These are phyloP conservation scores for Penicillium sp. DNA, from an alignment of 2,329 filamentous ascomycete genomes.

Conservation along the genomic window DNA sequence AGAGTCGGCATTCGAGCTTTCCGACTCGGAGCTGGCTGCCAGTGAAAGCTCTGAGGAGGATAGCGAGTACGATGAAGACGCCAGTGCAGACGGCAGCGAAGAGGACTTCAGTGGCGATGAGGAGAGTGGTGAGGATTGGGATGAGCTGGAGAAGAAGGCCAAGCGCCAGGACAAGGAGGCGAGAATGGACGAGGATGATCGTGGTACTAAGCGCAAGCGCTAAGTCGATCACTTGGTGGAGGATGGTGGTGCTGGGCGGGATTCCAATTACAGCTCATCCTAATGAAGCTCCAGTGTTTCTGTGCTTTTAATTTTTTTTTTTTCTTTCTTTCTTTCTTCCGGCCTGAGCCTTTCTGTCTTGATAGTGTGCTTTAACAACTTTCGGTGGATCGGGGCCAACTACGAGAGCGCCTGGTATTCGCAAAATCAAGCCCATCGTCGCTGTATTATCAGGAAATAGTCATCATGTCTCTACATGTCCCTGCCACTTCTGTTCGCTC, in stretches of 20 bases:
- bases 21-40: conserved; percentile 74
- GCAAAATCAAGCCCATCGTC: not conserved
- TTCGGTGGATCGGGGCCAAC: not conserved
- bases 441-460: not conserved
- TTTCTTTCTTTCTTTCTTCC: not conserved
- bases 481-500: not conserved
- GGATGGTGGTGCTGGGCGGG: not conserved
- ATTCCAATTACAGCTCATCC: conserved; percentile 1
- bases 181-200: conserved; percentile 57
- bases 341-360: conserved; percentile 1
- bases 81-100: conserved; percentile 72
- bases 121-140: conserved; percentile 87
- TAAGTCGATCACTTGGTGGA: conserved; percentile 34
- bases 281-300: not conserved
- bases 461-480: not conserved
- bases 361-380: not conserved
- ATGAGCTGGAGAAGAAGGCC: conserved; percentile 88
- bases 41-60: conserved; percentile 86
- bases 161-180: conserved; percentile 63
- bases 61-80: conserved; percentile 91
- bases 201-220: conserved; percentile 74
- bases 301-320: not conserved
- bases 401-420: not conserved
- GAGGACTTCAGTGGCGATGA: conserved; percentile 61
- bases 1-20: conserved; percentile 89